Evolutionary conservation across 2,329 filamentous ascomycete species (phyloP).

Genomic region (Metarhizium robertsii): DNA sequence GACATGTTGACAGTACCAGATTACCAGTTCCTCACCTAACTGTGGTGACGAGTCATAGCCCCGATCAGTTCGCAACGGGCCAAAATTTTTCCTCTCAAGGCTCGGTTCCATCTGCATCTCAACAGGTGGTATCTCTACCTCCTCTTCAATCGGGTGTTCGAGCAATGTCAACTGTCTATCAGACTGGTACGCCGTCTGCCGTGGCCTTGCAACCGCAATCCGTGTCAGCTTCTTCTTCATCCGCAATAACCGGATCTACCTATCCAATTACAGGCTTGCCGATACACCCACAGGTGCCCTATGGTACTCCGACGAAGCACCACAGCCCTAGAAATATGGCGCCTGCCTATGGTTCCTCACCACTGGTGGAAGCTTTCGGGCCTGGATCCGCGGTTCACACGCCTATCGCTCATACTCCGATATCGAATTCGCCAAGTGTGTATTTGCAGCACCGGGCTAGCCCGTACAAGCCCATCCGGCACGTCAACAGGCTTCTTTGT

Average conservation of each 20-base stretch:
- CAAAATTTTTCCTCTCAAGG: slow-evolving; percentile 33
- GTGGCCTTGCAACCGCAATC: slow-evolving; percentile 29
- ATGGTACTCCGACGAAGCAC: slow-evolving; percentile 43
- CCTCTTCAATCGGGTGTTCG: slow-evolving; percentile 52
- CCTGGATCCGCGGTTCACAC: slow-evolving; percentile 45
- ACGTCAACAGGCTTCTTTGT: slow-evolving; percentile 84
- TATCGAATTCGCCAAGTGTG: slow-evolving; percentile 74
- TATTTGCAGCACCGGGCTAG: slow-evolving; percentile 84
- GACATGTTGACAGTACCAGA: slow-evolving; percentile 26
- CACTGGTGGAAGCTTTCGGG: slow-evolving; percentile 52
- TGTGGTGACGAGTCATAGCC: slow-evolving; percentile 41
- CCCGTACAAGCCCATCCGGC: slow-evolving; percentile 83
- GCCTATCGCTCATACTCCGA: slow-evolving; percentile 49
- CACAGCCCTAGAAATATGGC: slow-evolving; percentile 41
- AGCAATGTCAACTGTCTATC: slow-evolving; percentile 71
- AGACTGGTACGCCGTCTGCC: slow-evolving; percentile 34
- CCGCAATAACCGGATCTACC: slow-evolving; percentile 12
- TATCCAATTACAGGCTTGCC: slow-evolving; percentile 14
- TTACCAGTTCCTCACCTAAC: slow-evolving; percentile 65
- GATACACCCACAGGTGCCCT: slow-evolving; percentile 26
- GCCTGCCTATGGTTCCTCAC: slow-evolving; percentile 48
- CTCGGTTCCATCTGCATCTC: slow-evolving; percentile 16
- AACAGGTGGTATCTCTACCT: slow-evolving; percentile 45
- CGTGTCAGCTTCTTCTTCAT: slow-evolving; percentile 14
- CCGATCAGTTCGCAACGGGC: slow-evolving; percentile 22